Conservation (phyloP, 495 filamentous ascomycete species). For the Podospora pseudocomata region DNA sequence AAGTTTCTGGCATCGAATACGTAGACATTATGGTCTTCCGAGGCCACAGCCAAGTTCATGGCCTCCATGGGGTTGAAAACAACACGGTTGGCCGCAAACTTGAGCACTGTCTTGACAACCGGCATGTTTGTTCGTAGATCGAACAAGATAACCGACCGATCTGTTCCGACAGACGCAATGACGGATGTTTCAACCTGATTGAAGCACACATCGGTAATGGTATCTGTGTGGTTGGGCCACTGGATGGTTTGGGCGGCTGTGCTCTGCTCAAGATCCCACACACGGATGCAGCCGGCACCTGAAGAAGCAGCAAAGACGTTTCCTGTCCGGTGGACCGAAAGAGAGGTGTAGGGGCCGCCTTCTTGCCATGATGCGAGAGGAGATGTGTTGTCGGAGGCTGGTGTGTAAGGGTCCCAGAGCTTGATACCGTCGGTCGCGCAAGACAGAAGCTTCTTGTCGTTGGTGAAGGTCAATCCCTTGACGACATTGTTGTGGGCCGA, state of each 20-base stretch:
- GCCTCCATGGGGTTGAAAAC: constrained; percentile 85
- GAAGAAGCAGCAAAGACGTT: constrained; percentile 74
- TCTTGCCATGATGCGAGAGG: constrained; percentile 83
- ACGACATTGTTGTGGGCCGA: constrained; percentile 80
- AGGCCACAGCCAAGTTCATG: constrained; percentile 39
- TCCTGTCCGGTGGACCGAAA: constrained; percentile 73
- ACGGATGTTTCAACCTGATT: constrained; percentile 93
- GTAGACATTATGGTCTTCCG: constrained; percentile 52
- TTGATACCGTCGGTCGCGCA: constrained; percentile 89
- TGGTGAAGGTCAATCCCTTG: constrained; percentile 85
- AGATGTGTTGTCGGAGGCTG: constrained; percentile 47
- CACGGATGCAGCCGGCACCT: constrained; percentile 79
- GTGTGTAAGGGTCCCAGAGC: constrained; percentile 84
- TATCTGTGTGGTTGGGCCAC: constrained; percentile 85
- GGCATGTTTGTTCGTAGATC: constrained; percentile 77
- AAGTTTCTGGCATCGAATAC: constrained; percentile 37
- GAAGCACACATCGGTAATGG: constrained; percentile 85
- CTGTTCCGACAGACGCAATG: constrained; percentile 75
- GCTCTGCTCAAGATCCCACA: constrained; percentile 66
- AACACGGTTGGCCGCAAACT: constrained; percentile 77
- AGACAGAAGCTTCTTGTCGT: constrained; percentile 78
- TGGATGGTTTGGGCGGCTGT: constrained; percentile 73
- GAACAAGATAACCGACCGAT: constrained; percentile 76
- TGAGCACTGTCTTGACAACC: constrained; percentile 71
- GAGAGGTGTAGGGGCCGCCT: constrained; percentile 70